These are phyloP conservation scores for Tolypocladium tundrense DNA, from an alignment of 2,329 filamentous ascomycete species.

Conservation along the genomic window DNA sequence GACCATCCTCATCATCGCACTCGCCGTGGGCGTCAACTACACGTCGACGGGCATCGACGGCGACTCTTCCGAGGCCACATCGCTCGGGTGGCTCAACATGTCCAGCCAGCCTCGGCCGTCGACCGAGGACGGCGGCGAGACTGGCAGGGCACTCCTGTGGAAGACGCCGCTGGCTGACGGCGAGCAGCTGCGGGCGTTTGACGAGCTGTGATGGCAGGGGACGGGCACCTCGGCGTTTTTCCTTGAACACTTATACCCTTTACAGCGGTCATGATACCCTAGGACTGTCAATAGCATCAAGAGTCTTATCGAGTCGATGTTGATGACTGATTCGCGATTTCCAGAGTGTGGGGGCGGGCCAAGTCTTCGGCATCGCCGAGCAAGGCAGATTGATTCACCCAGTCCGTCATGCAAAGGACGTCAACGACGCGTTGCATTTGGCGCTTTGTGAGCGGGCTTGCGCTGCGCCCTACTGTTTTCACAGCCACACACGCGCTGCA, in stretches of 20 bases:
- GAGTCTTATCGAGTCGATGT: too few species aligned
- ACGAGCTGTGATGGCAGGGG: slow-evolving; percentile 29
- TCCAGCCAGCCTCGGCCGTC: slow-evolving; percentile 7
- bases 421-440: not conserved
- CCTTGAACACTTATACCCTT: not conserved
- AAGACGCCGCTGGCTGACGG: slow-evolving; percentile 17
- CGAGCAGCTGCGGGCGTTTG: slow-evolving; percentile 32
- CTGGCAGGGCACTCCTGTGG: slow-evolving; percentile 12
- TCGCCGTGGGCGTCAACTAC: slow-evolving; percentile 24
- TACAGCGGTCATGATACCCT: not conserved
- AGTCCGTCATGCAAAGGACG: not conserved
- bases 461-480: not conserved
- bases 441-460: not conserved
- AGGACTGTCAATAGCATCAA: not conserved
- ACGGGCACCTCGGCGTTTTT: not conserved
- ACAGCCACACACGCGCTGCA: not conserved
- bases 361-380: not conserved
- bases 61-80: not conserved
- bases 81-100: slow-evolving; percentile 3
- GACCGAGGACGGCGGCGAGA: slow-evolving; percentile 8
- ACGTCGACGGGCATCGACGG: not conserved
- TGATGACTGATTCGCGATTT: not conserved
- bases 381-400: not conserved
- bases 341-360: not conserved
- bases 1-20: slow-evolving; percentile 35